Conservation (phyloP, 2,329 filamentous ascomycete species). For the Chrysoporthe austroafricana region DNA sequence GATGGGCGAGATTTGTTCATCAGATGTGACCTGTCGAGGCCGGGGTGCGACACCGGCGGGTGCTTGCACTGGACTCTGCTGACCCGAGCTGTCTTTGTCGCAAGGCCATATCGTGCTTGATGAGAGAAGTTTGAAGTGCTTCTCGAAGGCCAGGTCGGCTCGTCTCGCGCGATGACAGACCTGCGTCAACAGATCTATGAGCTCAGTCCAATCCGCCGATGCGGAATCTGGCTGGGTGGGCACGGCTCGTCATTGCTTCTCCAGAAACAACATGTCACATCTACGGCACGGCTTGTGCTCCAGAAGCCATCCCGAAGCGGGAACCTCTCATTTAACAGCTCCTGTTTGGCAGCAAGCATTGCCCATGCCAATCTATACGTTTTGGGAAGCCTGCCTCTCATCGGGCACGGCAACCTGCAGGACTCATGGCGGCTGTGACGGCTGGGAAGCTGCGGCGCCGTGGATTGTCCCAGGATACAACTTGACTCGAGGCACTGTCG, state of each 20-base stretch:
- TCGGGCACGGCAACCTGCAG: constrained; percentile 43
- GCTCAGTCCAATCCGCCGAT: neutral
- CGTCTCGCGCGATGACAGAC: constrained; percentile 12
- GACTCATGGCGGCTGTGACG: constrained; percentile 40
- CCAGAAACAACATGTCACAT: constrained; percentile 31
- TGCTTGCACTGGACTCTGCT: constrained; percentile 13
- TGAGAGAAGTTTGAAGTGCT: neutral
- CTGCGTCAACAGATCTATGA: constrained; percentile 4
- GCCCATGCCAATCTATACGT: constrained; percentile 35
- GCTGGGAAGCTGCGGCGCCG: constrained; percentile 37
- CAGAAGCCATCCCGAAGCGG: constrained; percentile 17
- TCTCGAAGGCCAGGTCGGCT: constrained; percentile 5
- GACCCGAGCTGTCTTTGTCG: constrained; percentile 5
- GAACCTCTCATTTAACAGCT: constrained; percentile 35
- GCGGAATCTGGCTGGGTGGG: neutral
- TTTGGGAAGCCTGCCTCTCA: constrained; percentile 32
- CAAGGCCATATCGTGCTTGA: constrained; percentile 10
- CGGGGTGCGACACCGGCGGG: constrained; percentile 21
- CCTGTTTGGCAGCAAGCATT: constrained; percentile 39
- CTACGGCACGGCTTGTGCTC: constrained; percentile 26
- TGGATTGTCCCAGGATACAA: constrained; percentile 37
- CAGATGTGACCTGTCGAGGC: constrained; percentile 25
- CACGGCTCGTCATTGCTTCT: constrained; percentile 28
- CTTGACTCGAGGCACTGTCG: constrained; percentile 45
- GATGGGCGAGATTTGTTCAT: neutral